phyloP scores from a whole-genome alignment of 495 filamentous ascomycete species.

The Aspergillus kassunensis region DNA sequence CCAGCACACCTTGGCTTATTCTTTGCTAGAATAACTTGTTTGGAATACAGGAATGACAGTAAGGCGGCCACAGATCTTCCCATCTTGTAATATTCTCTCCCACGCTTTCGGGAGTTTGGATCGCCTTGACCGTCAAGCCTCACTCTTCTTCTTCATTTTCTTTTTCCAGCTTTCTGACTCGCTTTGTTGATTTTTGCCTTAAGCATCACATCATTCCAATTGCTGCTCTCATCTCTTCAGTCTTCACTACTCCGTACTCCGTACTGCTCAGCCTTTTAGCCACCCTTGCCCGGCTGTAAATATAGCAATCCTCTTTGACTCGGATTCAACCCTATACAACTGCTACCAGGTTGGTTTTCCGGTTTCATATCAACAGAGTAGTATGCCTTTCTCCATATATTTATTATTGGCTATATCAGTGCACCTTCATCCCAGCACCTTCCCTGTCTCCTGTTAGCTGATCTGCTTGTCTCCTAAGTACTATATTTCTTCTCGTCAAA shows the following conservation, averaged over 20 bases:
- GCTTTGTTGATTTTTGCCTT: not conserved
- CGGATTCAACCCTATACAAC: not conserved
- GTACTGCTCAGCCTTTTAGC: no score
- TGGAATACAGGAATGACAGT: no score
- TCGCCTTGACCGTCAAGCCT: not conserved
- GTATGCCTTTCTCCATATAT: slow-evolving; percentile 9
- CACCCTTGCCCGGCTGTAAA: slow-evolving; percentile 1
- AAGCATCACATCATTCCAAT: not conserved
- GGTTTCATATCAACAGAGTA: slow-evolving; percentile 2
- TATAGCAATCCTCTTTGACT: slow-evolving; percentile 1
- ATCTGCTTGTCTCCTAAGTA: slow-evolving; percentile 3
- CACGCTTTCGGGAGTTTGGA: not conserved
- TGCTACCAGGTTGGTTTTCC: not conserved
- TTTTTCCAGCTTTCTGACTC: not conserved
- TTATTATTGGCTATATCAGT: slow-evolving; percentile 14
- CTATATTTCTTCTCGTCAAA: not conserved
- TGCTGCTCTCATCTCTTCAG: slow-evolving; percentile 12
- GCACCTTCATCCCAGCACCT: slow-evolving; percentile 2
- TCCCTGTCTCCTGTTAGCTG: slow-evolving; percentile 2
- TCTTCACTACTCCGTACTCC: no score
- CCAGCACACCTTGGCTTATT: not conserved
- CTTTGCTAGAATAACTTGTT: no score
- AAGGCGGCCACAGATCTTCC: slow-evolving; percentile 2
- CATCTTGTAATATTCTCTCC: not conserved
- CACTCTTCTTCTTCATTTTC: not conserved